Evolutionary conservation across 2,329 filamentous ascomycete species (phyloP).

Genomic region (Colletotrichum musae): DNA sequence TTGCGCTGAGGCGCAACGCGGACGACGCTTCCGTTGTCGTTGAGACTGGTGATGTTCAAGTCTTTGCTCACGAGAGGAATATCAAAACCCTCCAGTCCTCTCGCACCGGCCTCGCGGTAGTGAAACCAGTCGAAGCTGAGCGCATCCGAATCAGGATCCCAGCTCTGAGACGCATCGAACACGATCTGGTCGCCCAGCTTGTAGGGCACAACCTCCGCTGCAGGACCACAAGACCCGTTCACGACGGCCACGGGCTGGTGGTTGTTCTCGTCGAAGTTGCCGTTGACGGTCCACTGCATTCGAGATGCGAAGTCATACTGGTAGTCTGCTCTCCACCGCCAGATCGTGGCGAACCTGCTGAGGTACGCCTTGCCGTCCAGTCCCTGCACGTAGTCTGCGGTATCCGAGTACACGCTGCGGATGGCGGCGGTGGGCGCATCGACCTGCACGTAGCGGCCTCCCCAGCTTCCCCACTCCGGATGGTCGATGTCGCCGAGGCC

Average conservation of each 20-base stretch:
- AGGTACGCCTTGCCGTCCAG: slow-evolving; percentile 46
- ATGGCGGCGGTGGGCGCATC: slow-evolving; percentile 34
- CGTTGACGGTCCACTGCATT: slow-evolving; percentile 54
- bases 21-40: slow-evolving; percentile 34
- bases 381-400: slow-evolving; percentile 46
- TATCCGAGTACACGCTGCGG: slow-evolving; percentile 45
- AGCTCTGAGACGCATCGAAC: slow-evolving; percentile 60
- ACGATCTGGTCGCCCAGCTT: slow-evolving; percentile 55
- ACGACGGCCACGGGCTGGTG: slow-evolving; percentile 62
- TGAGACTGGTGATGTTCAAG: slow-evolving; percentile 47
- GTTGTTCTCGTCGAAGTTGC: slow-evolving; percentile 51
- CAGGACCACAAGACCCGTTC: slow-evolving; percentile 57
- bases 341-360: slow-evolving; percentile 53
- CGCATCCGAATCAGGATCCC: slow-evolving; percentile 60
- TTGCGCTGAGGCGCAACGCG: not conserved
- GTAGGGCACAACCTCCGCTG: slow-evolving; percentile 50
- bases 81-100: slow-evolving; percentile 9
- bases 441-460: slow-evolving; percentile 57
- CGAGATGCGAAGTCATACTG: slow-evolving; percentile 59
- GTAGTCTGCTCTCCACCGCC: slow-evolving; percentile 57
- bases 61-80: slow-evolving; percentile 38
- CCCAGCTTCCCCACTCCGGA: slow-evolving; percentile 64
- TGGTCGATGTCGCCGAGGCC: slow-evolving; percentile 60
- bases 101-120: slow-evolving; percentile 52
- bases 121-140: slow-evolving; percentile 66